Base-by-base conservation (phyloP, 192 early-diverging fungal species). In the Linnemannia zychae region DNA sequence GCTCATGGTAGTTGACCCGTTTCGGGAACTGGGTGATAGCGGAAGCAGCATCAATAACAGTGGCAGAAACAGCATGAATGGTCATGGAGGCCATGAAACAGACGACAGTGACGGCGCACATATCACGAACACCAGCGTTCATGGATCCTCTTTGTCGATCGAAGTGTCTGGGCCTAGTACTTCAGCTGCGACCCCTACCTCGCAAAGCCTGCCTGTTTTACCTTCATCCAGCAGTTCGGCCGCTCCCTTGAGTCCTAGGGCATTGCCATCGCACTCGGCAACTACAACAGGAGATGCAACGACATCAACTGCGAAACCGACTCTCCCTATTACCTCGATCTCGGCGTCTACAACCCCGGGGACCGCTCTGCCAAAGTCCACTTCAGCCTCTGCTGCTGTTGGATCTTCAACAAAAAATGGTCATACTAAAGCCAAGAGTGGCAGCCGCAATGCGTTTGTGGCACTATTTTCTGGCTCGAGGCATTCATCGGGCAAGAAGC, bases 1-100 rank as follows among this genome's bases (percentile, higher is more conserved):
- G 24, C 74, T 89, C 28, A 81, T 78, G 71, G 82, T 76, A 16
- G 78, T 79, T 15, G 88, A 87, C 79, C 88, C 88, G 46, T 87
- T 89, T 53, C 75, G 85, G 34, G 83, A 79, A 48, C 44, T 75
- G 3, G 77, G 77, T 17, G 68, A 75, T 13, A 76, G 57, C 53
- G 72, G 76, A 20, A 78, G 76, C 44, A 71, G 72, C 28, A 69
- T 82, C 22, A 78, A 75, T 37, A 65, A 81, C 67, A 79, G 80
- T 74, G 86, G 70, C 20, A 71, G 77, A 15, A 83, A 89, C 36
- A 84, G 74, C 47, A 67, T 83, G 67, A 84, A 76, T 36, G 78
- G 37, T 33, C 75, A 71, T 47, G 78, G 83, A 17, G 79, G 68
- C n/a, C 49, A 60, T 24, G 80, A 72, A 7, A 36, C 40, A 49